phyloP scores from a whole-genome alignment of 2,329 filamentous ascomycete genomes.

The Pseudogymnoascus sp. region DNA sequence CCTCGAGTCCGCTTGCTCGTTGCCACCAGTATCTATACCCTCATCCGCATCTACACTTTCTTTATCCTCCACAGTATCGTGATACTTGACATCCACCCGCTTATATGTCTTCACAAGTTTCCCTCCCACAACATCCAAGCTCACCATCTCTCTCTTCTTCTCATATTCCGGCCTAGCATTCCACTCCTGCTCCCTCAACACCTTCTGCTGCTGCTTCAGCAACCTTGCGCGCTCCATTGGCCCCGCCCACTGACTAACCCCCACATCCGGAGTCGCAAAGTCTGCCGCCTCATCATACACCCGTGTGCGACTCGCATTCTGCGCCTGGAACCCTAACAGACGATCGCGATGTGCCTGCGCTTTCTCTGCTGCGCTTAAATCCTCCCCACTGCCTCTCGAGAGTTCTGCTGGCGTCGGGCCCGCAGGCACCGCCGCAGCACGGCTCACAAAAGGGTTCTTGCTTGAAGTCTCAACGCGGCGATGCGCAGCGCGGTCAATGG shows the following conservation, averaged over 20 bases:
- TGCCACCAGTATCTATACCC: slow-evolving; percentile 13
- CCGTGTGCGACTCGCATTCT: slow-evolving; percentile 61
- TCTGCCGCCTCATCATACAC: slow-evolving; percentile 67
- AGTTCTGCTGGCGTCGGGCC: slow-evolving; percentile 13
- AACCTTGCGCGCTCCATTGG: slow-evolving; percentile 61
- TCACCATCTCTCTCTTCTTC: slow-evolving; percentile 61
- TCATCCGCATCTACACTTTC: slow-evolving; percentile 17
- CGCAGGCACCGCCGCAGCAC: background rate
- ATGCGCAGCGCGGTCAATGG: slow-evolving; percentile 65
- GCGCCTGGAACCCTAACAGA: slow-evolving; percentile 59
- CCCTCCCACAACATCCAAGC: slow-evolving; percentile 59
- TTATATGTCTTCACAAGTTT: slow-evolving; percentile 40
- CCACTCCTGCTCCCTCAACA: slow-evolving; percentile 62
- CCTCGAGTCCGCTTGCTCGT: slow-evolving; percentile 11
- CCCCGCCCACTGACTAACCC: slow-evolving; percentile 58
- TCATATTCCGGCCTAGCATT: slow-evolving; percentile 62
- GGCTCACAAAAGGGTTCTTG: background rate
- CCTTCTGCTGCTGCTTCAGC: slow-evolving; percentile 62
- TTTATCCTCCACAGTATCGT: background rate
- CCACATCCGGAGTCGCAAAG: slow-evolving; percentile 50
- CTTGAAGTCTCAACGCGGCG: slow-evolving; percentile 56
- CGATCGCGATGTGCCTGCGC: slow-evolving; percentile 61
- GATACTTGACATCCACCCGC: background rate
- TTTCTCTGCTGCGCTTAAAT: slow-evolving; percentile 29
- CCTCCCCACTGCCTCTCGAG: slow-evolving; percentile 10